Evolutionary conservation across 805 yeast genomes (phyloP), one percentile per base, ranked within the genome.

Genomic region (Starmera amethionina): DNA sequence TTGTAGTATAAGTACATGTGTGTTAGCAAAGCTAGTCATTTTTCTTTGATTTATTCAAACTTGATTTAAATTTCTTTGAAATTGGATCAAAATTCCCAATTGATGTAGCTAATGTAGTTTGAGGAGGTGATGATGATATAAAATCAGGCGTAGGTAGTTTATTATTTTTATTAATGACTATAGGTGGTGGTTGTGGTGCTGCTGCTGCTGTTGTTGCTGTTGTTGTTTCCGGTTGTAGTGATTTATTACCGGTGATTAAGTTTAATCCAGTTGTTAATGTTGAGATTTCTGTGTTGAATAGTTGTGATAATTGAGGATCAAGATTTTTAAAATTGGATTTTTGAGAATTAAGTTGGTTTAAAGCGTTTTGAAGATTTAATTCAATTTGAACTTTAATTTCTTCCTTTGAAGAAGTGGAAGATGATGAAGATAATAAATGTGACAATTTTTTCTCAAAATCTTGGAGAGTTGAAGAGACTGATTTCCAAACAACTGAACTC

Each of bases 71-170:
- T 5, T 33, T 33, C 12, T 14, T 8, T 8, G 13, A 33, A 11
- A 13, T 32, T 15, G 34, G 11, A 32, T n/a, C 19, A 19, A 33
- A 33, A 18, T 25, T 33, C 15, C 35, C 35, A 16, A 22, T 4
- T 11, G 25, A 9, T 12, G 27, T 18, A 6, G 14, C 35, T n/a
- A 33, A 18, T 12, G 35, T 15, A 11, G 35, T 19, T 8, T 18
- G 35, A 11, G 35, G 35, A 10, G 35, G 35, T 15, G 35, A 16
- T 2, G 35, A 16, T 16, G 35, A 33, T 15, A 14, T 33, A 3
- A 19, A 87, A 19, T 11, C 22, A 16, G 30, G 39, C 3, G 7
- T 40, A 5, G 45, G 42, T 30, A 48, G 44, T n/a, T 22, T 22
- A 22, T 11, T 14, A 42, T 9, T 5, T 34, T 35, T 11, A 47